Conservation (phyloP, 441 rosid species). For the Gossypium trilobum region DNA sequence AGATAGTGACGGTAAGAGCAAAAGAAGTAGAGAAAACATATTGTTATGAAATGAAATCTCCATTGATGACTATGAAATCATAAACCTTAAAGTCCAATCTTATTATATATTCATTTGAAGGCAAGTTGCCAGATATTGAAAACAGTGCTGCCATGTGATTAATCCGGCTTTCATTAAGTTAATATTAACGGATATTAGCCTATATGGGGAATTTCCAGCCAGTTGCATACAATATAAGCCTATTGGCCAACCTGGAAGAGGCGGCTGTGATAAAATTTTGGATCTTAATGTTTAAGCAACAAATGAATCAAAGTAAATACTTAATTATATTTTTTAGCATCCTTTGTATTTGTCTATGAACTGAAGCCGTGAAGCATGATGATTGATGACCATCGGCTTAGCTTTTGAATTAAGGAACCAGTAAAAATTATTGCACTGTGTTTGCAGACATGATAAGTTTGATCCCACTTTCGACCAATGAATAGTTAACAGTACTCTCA, state of each 20-base stretch:
- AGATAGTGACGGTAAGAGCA: conserved; percentile 5
- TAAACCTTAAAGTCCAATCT: not conserved
- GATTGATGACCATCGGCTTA: not conserved
- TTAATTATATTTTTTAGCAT: not conserved
- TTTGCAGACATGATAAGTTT: not conserved
- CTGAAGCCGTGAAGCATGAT: not conserved
- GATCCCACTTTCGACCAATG: not conserved
- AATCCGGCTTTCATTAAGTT: not conserved
- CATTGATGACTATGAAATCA: conserved; percentile 18
- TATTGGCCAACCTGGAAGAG: not conserved
- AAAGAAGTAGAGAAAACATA: not conserved
- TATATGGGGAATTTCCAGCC: not conserved
- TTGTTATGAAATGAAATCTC: conserved; percentile 9
- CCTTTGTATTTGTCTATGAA: not conserved
- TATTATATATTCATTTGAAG: not conserved
- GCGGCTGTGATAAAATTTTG: not conserved
- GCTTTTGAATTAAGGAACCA: not conserved
- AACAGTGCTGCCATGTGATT: conserved; percentile 6
- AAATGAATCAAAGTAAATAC: not conserved
- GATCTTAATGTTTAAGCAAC: not conserved
- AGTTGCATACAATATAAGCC: not conserved
- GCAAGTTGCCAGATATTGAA: not conserved
- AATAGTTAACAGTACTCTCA: not conserved
- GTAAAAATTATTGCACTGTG: not conserved
- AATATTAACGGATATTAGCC: not conserved